These are phyloP conservation scores for Conoideocrella luteorostrata DNA, from an alignment of 2,329 filamentous ascomycete genomes.

Conservation along the genomic window DNA sequence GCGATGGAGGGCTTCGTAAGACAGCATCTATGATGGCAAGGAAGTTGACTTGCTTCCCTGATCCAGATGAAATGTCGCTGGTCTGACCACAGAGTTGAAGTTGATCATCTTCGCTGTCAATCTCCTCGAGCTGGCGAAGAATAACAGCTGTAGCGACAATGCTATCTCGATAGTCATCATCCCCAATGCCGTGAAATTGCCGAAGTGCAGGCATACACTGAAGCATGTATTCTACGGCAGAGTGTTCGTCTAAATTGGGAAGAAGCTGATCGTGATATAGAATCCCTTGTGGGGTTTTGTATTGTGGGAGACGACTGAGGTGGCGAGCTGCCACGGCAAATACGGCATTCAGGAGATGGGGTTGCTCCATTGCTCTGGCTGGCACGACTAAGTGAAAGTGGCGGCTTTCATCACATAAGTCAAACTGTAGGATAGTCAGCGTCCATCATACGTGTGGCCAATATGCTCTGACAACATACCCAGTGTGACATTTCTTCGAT, in stretches of 20 bases:
- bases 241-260: slow-evolving; percentile 27
- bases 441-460: too few species aligned
- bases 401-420: slow-evolving; percentile 32
- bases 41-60: slow-evolving; percentile 27
- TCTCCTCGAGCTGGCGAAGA: slow-evolving; percentile 33
- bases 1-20: slow-evolving; percentile 28
- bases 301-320: slow-evolving; percentile 31
- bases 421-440: slow-evolving; percentile 22
- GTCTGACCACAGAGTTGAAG: slow-evolving; percentile 1
- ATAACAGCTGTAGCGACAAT: slow-evolving; percentile 35
- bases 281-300: slow-evolving; percentile 28
- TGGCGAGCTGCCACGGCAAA: slow-evolving; percentile 34
- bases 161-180: slow-evolving; percentile 33
- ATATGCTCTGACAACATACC: slow-evolving; percentile 17
- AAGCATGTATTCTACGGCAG: slow-evolving; percentile 34
- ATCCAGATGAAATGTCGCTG: not conserved
- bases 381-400: slow-evolving; percentile 34
- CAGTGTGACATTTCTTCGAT: slow-evolving; percentile 34
- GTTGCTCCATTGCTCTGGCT: slow-evolving; percentile 25
- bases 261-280: slow-evolving; percentile 32
- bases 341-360: slow-evolving; percentile 33
- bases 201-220: slow-evolving; percentile 33
- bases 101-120: slow-evolving; percentile 30
- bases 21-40: slow-evolving; percentile 34
- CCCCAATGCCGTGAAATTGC: slow-evolving; percentile 28